A percentile compares a stretch with the other conserved stretches of the same genome.
These are phyloP conservation scores for Ogataea glucozyma DNA, from an alignment of 805 yeast genomes.

Conservation along the genomic window DNA sequence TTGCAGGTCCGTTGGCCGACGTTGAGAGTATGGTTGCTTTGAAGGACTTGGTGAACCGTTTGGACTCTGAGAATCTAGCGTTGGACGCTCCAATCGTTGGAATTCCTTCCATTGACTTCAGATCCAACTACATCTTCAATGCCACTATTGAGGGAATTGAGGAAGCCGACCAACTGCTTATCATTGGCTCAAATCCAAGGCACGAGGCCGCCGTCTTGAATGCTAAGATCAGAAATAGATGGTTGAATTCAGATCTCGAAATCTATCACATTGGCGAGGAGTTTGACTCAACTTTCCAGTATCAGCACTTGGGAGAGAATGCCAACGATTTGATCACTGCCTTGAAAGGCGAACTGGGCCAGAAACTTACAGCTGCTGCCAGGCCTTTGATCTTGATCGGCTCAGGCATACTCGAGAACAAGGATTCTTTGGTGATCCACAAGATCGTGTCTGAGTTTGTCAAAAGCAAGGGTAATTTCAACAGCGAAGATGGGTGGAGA, in stretches of 20 bases:
- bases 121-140: slow-evolving; percentile 80
- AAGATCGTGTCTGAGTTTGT: slow-evolving; percentile 63
- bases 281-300: slow-evolving; percentile 74
- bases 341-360: slow-evolving; percentile 66
- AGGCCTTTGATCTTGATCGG: slow-evolving; percentile 81
- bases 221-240: slow-evolving; percentile 77
- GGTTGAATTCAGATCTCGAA: slow-evolving; percentile 67
- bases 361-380: slow-evolving; percentile 63
- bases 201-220: slow-evolving; percentile 88
- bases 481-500: slow-evolving; percentile 75
- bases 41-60: slow-evolving; percentile 73
- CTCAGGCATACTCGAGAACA: slow-evolving; percentile 70
- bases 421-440: slow-evolving; percentile 62
- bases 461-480: slow-evolving; percentile 54
- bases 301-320: slow-evolving; percentile 62
- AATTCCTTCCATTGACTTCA: slow-evolving; percentile 68
- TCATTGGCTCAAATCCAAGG: slow-evolving; percentile 86
- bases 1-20: slow-evolving; percentile 80
- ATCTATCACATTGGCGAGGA: slow-evolving; percentile 72
- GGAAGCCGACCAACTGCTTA: slow-evolving; percentile 76
- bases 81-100: slow-evolving; percentile 64
- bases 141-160: slow-evolving; percentile 77
- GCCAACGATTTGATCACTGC: slow-evolving; percentile 59
- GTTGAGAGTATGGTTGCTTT: slow-evolving; percentile 81
- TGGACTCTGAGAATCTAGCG: slow-evolving; percentile 80